A percentile compares a stretch with the other conserved stretches of the same genome.
Conservation (phyloP, 805 yeast genomes). For the Debaryomyces maramus region DNA sequence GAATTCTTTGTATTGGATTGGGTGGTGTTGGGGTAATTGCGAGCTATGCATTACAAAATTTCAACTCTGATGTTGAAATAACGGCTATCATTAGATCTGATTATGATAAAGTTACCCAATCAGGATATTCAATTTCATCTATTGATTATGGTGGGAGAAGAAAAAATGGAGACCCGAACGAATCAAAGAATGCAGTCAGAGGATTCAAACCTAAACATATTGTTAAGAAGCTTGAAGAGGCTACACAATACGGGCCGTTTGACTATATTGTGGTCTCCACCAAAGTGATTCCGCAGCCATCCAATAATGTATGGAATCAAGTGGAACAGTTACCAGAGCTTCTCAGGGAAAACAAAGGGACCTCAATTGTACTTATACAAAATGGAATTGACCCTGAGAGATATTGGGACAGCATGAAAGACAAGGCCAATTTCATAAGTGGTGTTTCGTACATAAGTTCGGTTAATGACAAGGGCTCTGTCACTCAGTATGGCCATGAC, state of each 20-base stretch:
- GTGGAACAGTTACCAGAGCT: conserved; percentile 12
- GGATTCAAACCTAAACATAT: conserved; percentile 26
- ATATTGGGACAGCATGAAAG: conserved; percentile 19
- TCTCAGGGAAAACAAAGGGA: conserved; percentile 16
- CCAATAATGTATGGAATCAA: conserved; percentile 24
- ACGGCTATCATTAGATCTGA: conserved; percentile 36
- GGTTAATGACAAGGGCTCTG: conserved; percentile 23
- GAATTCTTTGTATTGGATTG: conserved; percentile 31
- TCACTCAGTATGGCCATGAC: conserved; percentile 30
- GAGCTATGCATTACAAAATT: conserved; percentile 27
- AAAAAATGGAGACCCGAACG: conserved; percentile 13
- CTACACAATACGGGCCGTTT: conserved; percentile 26
- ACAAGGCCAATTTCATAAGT: conserved; percentile 22
- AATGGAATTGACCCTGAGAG: conserved; percentile 27
- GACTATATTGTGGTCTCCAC: conserved; percentile 36
- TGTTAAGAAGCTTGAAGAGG: conserved; percentile 28
- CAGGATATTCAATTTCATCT: conserved; percentile 33
- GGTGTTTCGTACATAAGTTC: conserved; percentile 37
- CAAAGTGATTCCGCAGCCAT: conserved; percentile 30
- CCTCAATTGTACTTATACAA: conserved; percentile 24
- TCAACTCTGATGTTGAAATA: conserved; percentile 23
- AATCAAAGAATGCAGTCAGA: conserved; percentile 16
- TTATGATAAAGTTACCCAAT: conserved; percentile 22
- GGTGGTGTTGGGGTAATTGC: conserved; percentile 41
- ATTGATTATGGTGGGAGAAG: conserved; percentile 27